phyloP scores from a whole-genome alignment of 371 early-diverging fungal species.

The Mucor irregularis region DNA sequence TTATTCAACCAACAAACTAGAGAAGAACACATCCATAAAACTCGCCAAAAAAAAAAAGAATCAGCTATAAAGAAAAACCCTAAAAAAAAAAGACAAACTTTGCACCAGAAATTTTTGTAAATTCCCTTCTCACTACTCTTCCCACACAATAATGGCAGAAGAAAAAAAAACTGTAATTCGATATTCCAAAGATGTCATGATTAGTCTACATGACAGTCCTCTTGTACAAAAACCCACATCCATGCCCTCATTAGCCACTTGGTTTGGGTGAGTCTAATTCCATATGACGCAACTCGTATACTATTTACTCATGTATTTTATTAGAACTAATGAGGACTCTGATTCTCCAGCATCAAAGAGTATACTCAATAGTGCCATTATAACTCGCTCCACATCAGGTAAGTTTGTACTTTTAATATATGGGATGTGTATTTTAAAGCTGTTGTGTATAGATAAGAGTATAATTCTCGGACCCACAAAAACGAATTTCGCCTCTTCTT shows the following conservation, averaged over 20 bases:
- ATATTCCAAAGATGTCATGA: constrained; percentile 49
- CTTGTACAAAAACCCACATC: constrained; percentile 48
- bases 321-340: constrained; percentile 32
- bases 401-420: not conserved
- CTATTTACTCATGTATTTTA: not conserved
- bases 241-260: constrained; percentile 46
- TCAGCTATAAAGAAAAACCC: constrained; percentile 4
- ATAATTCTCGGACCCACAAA: constrained; percentile 61
- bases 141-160: not conserved
- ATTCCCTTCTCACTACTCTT: not conserved
- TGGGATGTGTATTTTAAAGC: no score
- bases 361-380: constrained; percentile 34
- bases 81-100: no score
- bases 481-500: constrained; percentile 59
- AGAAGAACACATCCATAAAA: no score
- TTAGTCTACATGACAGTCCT: constrained; percentile 51
- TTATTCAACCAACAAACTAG: no score
- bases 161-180: constrained; percentile 31
- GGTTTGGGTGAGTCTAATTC: constrained; percentile 53
- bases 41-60: not conserved
- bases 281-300: no score
- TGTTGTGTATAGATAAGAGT: constrained; percentile 53
- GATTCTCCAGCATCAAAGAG: constrained; percentile 37
- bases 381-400: constrained; percentile 29
- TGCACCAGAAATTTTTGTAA: no score